Percentiles rank a stretch among this genome's conserved stretches.
Conservation (phyloP, 768 basidiomycete species). For the Lactarius akahatsu region DNA sequence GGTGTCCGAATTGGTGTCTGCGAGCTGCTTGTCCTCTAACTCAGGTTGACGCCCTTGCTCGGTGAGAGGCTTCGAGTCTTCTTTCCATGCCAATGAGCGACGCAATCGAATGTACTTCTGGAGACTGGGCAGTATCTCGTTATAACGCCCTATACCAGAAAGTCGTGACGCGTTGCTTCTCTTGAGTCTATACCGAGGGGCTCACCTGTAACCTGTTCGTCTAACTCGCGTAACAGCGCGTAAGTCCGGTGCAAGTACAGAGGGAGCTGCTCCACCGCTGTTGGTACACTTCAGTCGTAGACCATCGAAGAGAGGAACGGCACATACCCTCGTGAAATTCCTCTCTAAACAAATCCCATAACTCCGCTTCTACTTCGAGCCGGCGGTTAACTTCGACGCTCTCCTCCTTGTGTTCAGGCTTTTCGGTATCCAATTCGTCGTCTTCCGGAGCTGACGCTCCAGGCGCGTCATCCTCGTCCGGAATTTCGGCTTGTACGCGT, state of each 20-base stretch:
- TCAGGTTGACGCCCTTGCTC: neutral
- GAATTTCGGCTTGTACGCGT: conserved; percentile 8
- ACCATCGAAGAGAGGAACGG: neutral
- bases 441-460: conserved; percentile 8
- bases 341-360: conserved; percentile 27
- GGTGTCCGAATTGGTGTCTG: neutral
- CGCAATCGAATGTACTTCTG: conserved; percentile 24
- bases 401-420: neutral
- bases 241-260: conserved; percentile 28
- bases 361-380: conserved; percentile 17
- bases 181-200: no score
- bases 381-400: conserved; percentile 2
- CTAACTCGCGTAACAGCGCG: conserved; percentile 26
- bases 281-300: neutral
- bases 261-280: conserved; percentile 28
- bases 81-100: conserved; percentile 11
- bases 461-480: neutral
- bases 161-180: neutral
- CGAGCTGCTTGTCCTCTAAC: neutral
- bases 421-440: conserved; percentile 8
- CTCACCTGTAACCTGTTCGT: conserved; percentile 27
- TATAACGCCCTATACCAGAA: conserved; percentile 16
- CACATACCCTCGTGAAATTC: conserved; percentile 26
- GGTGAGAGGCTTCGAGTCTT: neutral
- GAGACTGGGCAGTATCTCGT: conserved; percentile 22